phyloP scores from a whole-genome alignment of 2,329 filamentous ascomycete genomes.

The Aspergillus tamarii region DNA sequence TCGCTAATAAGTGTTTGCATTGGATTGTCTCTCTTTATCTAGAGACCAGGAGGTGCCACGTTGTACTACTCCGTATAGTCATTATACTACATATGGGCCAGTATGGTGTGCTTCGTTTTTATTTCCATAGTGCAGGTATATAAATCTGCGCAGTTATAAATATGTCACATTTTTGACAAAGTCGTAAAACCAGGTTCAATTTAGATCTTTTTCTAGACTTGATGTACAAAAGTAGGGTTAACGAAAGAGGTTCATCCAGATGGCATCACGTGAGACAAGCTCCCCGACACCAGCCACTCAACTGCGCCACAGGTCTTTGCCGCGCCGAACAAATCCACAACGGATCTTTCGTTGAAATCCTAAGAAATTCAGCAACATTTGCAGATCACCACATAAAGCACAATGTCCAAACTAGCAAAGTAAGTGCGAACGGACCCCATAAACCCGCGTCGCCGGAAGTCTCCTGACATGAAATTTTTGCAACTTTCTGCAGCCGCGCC shows the following conservation, averaged over 20 bases:
- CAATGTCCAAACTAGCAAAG: constrained; percentile 53
- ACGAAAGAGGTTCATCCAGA: background rate
- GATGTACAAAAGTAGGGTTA: constrained; percentile 2
- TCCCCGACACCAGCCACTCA: constrained; percentile 31
- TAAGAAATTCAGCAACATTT: constrained; percentile 40
- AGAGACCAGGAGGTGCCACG: background rate
- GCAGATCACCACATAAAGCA: constrained; percentile 31
- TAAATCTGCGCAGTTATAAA: too few relatives aligned
- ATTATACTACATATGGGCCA: background rate
- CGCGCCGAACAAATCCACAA: constrained; percentile 47
- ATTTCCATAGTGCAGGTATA: background rate
- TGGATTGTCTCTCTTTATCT: too few relatives aligned
- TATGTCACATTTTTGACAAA: background rate
- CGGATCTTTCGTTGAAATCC: constrained; percentile 44
- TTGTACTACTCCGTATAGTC: background rate
- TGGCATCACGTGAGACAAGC: constrained; percentile 20
- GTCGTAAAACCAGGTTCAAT: background rate
- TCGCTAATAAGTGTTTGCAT: background rate
- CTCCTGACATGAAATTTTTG: constrained; percentile 23
- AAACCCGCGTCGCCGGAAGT: background rate
- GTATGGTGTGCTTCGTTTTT: background rate
- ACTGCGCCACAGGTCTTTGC: constrained; percentile 38
- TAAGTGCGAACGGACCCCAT: constrained; percentile 32
- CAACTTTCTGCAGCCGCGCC: constrained; percentile 52
- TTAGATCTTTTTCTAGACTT: background rate